A percentile compares a stretch with the other conserved stretches of the same genome.
Conservation (phyloP, 495 filamentous ascomycete genomes). For the Gamarada debralockiae region DNA sequence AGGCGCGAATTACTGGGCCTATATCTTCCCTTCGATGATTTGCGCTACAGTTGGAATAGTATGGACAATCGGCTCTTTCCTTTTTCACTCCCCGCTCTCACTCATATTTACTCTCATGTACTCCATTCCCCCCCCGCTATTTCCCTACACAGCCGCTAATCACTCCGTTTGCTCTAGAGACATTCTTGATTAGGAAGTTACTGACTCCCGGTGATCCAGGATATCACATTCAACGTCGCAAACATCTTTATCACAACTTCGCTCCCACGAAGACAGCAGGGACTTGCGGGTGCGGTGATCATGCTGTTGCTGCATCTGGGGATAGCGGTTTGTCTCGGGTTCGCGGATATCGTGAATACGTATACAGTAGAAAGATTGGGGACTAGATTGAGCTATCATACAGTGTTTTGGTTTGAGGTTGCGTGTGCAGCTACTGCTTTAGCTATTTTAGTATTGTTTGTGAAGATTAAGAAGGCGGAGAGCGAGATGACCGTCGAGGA, state of each 20-base stretch:
- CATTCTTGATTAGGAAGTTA: too few relatives aligned
- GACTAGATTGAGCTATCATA: constrained; percentile 50
- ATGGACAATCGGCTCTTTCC: too few relatives aligned
- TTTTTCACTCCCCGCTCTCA: too few relatives aligned
- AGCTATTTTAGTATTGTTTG: constrained; percentile 54
- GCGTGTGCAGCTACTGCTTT: constrained; percentile 52
- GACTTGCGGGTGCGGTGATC: constrained; percentile 65
- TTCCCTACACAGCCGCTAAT: too few relatives aligned
- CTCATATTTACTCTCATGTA: too few relatives aligned
- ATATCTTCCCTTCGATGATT: constrained; percentile 78
- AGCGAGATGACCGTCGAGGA: constrained; percentile 70
- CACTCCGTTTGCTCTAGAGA: too few relatives aligned
- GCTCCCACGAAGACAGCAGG: constrained; percentile 66
- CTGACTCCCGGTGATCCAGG: too few relatives aligned
- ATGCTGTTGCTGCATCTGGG: constrained; percentile 64
- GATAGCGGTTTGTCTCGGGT: constrained; percentile 75
- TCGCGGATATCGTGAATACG: constrained; percentile 62
- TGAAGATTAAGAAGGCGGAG: constrained; percentile 62
- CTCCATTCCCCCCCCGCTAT: too few relatives aligned
- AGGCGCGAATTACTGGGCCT: constrained; percentile 60
- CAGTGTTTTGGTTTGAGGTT: constrained; percentile 66
- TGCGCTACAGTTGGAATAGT: constrained; percentile 75
- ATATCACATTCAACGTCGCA: constrained; percentile 78
- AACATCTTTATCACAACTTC: constrained; percentile 83
- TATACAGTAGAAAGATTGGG: constrained; percentile 43